These are phyloP conservation scores for Ophiostoma piceae DNA, from an alignment of 2,329 filamentous ascomycete species.

Conservation along the genomic window DNA sequence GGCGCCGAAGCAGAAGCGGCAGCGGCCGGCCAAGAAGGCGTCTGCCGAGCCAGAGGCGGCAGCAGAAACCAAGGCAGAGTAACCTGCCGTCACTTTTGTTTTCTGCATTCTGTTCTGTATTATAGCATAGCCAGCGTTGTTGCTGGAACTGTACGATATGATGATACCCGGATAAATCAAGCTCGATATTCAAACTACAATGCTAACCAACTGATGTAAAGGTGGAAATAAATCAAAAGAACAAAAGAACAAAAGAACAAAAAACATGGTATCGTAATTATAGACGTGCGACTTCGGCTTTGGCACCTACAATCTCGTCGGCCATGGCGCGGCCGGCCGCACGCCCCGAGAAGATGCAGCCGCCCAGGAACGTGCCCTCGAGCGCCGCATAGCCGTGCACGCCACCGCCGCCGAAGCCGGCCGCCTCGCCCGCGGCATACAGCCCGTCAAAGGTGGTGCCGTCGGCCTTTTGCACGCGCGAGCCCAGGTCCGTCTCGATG, in stretches of 20 bases:
- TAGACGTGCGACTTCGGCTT: slow-evolving; percentile 3
- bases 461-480: slow-evolving; percentile 48
- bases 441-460: slow-evolving; percentile 49
- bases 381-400: slow-evolving; percentile 59
- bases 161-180: neutral
- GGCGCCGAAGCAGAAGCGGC: slow-evolving; percentile 11
- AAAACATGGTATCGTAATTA: neutral
- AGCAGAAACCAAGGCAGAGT: neutral
- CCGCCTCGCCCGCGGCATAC: slow-evolving; percentile 56
- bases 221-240: neutral
- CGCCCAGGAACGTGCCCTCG: slow-evolving; percentile 58
- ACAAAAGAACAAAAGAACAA: neutral
- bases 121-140: slow-evolving; percentile 25
- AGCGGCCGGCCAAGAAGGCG: neutral
- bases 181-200: neutral
- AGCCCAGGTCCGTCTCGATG: slow-evolving; percentile 54
- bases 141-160: neutral
- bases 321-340: slow-evolving; percentile 52
- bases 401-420: slow-evolving; percentile 58
- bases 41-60: neutral
- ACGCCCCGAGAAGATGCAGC: slow-evolving; percentile 58
- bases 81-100: neutral
- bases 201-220: neutral
- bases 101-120: neutral
- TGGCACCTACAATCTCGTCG: slow-evolving; percentile 37